phyloP scores from a whole-genome alignment of 148 eudicot species.

The Salicornia ramosissima region DNA sequence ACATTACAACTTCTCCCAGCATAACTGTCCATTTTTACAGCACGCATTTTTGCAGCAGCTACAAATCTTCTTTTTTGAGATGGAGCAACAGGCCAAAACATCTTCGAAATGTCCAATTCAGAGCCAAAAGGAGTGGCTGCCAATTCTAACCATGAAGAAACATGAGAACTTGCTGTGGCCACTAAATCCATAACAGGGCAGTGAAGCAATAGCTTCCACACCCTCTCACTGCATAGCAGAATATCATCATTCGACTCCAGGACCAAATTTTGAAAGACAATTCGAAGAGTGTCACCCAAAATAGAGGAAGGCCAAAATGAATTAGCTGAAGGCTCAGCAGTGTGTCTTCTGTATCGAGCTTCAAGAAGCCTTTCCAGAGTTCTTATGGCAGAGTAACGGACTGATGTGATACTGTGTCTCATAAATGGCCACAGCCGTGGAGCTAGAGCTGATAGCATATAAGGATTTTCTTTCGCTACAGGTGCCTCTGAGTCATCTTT shows the following conservation, averaged over 20 bases:
- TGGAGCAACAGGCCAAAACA: conserved; percentile 91
- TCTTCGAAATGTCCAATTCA: conserved; percentile 66
- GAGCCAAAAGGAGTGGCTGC: conserved; percentile 93
- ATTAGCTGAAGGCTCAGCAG: conserved; percentile 44
- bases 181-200: conserved; percentile 72
- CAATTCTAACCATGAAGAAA: conserved; percentile 86
- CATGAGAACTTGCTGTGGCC: conserved; percentile 55
- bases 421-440: conserved; percentile 99
- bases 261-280: conserved; percentile 90
- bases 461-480: conserved; percentile 51
- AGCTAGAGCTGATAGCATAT: conserved; percentile 71
- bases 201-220: conserved; percentile 83
- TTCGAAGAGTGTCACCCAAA: conserved; percentile 81
- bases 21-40: conserved; percentile 57
- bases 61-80: conserved; percentile 79
- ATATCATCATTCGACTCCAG: conserved; percentile 87
- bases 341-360: conserved; percentile 68
- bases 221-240: conserved; percentile 85
- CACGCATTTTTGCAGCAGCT: conserved; percentile 89
- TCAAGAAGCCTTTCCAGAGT: conserved; percentile 95
- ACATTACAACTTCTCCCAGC: conserved; percentile 26
- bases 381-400: conserved; percentile 95
- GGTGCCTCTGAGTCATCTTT: conserved; percentile 50
- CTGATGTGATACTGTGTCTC: conserved; percentile 96
- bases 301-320: conserved; percentile 96